A percentile compares a stretch with the other conserved stretches of the same genome.
phyloP scores from a whole-genome alignment of 352 stramenopile species.

The Phytopythium helicoides region DNA sequence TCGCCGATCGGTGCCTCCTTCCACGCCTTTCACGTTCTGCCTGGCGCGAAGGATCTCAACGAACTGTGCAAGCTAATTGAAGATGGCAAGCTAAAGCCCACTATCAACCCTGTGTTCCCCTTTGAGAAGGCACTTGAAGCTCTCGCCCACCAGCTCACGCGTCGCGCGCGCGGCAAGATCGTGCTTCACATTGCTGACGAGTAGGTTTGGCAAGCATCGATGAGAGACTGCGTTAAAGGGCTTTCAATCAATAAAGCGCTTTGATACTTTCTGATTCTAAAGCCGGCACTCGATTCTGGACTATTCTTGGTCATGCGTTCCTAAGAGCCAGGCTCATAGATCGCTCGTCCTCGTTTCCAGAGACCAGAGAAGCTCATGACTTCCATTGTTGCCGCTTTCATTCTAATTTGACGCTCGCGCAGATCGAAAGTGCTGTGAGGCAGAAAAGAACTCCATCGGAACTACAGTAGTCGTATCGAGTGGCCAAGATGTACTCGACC shows the following conservation, averaged over 20 bases:
- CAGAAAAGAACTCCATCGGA: background rate
- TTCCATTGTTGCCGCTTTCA: background rate
- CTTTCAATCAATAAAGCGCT: too few species aligned
- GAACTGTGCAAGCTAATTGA: slow-evolving; percentile 39
- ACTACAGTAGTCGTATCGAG: background rate
- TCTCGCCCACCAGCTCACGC: slow-evolving; percentile 26
- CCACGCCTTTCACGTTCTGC: slow-evolving; percentile 4
- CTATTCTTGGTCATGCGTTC: too few species aligned
- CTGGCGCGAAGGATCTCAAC: slow-evolving; percentile 15
- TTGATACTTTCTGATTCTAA: too few species aligned
- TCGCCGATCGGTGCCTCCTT: slow-evolving; percentile 40
- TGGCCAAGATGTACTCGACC: slow-evolving; percentile 59
- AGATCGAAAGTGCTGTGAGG: background rate
- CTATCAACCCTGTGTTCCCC: slow-evolving; percentile 14
- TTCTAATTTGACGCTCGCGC: slow-evolving; percentile 4
- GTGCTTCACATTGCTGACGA: slow-evolving; percentile 26
- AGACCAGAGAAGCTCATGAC: background rate
- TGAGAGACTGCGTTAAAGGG: too few species aligned
- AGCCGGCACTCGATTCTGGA: too few species aligned
- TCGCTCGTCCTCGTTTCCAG: slow-evolving; percentile 1
- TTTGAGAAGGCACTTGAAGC: slow-evolving; percentile 25
- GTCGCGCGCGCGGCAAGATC: slow-evolving; percentile 38
- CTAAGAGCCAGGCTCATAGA: background rate
- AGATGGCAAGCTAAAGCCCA: slow-evolving; percentile 12
- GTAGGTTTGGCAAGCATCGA: too few species aligned